A percentile compares a stretch with the other conserved stretches of the same genome.
phyloP scores from a whole-genome alignment of 2,329 filamentous ascomycete genomes.

The Penicillium griseofulvum region DNA sequence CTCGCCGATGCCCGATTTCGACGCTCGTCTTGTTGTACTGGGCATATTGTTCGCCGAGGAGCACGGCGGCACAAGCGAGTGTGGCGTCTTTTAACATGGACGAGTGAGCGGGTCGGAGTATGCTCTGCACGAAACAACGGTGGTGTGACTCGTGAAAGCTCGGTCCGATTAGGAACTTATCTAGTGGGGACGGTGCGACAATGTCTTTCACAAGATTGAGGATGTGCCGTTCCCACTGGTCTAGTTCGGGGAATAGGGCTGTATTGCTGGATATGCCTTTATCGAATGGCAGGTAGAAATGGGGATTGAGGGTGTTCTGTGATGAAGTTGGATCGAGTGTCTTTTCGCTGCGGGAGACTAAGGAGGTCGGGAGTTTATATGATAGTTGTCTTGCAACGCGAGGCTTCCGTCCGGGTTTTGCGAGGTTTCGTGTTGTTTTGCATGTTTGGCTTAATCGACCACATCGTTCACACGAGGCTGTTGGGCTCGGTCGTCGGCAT shows the following conservation, averaged over 20 bases:
- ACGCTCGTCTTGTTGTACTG: slow-evolving; percentile 3
- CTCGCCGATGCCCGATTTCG: slow-evolving; percentile 13
- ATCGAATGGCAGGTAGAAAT: background rate
- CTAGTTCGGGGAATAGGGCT: slow-evolving; percentile 7
- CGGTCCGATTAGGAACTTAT: slow-evolving; percentile 16
- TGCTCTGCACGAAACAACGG: slow-evolving; percentile 10
- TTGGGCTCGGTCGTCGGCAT: slow-evolving; percentile 5
- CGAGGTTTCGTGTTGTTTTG: slow-evolving; percentile 4
- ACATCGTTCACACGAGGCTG: slow-evolving; percentile 13
- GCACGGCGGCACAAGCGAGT: slow-evolving; percentile 16
- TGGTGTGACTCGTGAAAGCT: slow-evolving; percentile 15
- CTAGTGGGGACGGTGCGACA: slow-evolving; percentile 11
- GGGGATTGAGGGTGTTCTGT: background rate
- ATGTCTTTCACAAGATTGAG: slow-evolving; percentile 19
- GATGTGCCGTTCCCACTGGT: slow-evolving; percentile 16
- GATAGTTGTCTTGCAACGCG: slow-evolving; percentile 4
- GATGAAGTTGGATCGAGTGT: background rate
- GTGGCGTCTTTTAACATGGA: slow-evolving; percentile 11
- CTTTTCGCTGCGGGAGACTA: background rate
- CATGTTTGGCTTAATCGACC: slow-evolving; percentile 8
- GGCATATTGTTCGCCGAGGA: slow-evolving; percentile 10
- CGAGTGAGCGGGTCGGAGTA: slow-evolving; percentile 5
- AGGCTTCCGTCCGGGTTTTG: slow-evolving; percentile 12
- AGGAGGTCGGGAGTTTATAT: slow-evolving; percentile 12
- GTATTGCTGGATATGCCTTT: slow-evolving; percentile 9